Percentiles rank a stretch among this genome's conserved stretches.
phyloP scores from a whole-genome alignment of 2,329 filamentous ascomycete species.

The Calonectria multiphialidica region DNA sequence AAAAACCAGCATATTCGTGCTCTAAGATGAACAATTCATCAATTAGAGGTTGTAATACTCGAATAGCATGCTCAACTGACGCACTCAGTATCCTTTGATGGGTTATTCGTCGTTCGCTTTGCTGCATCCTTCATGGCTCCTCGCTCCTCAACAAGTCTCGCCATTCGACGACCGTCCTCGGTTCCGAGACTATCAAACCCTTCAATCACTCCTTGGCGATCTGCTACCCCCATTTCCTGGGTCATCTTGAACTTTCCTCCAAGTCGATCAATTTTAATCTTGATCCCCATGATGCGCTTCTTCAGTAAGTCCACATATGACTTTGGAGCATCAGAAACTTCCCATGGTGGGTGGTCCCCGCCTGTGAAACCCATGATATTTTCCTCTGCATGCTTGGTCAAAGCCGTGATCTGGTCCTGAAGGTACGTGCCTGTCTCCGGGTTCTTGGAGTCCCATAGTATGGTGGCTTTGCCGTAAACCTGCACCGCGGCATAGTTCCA shows the following conservation, averaged over 20 bases:
- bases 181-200: slow-evolving; percentile 61
- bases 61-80: not conserved
- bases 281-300: slow-evolving; percentile 71
- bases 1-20: no score
- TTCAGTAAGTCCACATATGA: slow-evolving; percentile 67
- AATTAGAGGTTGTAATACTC: no score
- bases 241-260: slow-evolving; percentile 77
- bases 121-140: slow-evolving; percentile 40
- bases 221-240: slow-evolving; percentile 66
- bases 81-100: not conserved
- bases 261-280: slow-evolving; percentile 66
- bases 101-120: not conserved
- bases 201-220: slow-evolving; percentile 66
- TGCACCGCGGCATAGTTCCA: slow-evolving; percentile 79
- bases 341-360: slow-evolving; percentile 59
- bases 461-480: slow-evolving; percentile 67
- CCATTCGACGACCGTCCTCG: slow-evolving; percentile 46
- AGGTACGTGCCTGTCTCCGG: slow-evolving; percentile 59
- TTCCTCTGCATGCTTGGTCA: slow-evolving; percentile 64
- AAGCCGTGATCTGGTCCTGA: slow-evolving; percentile 61
- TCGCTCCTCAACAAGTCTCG: slow-evolving; percentile 45
- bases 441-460: slow-evolving; percentile 63
- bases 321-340: slow-evolving; percentile 67
- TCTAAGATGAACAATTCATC: no score
- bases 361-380: slow-evolving; percentile 67